Conservation (phyloP, 1,284 basidiomycete species). For the Papiliotrema flavescens region DNA sequence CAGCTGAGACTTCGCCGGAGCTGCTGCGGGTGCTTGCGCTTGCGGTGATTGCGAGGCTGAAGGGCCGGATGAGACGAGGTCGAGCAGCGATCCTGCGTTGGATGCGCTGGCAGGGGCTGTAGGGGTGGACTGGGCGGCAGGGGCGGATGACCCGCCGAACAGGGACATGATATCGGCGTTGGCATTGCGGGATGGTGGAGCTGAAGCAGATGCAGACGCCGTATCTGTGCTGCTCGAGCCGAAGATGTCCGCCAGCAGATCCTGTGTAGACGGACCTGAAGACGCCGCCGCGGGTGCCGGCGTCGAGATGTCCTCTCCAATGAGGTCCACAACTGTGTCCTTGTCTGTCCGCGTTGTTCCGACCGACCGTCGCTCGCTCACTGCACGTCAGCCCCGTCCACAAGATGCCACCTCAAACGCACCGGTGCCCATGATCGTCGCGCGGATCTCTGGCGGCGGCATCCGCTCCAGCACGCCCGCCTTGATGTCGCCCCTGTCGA, state of each 20-base stretch:
- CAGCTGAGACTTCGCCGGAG: slow-evolving; percentile 51
- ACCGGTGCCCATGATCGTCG: slow-evolving; percentile 88
- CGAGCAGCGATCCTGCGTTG: slow-evolving; percentile 29
- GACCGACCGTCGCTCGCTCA: slow-evolving; percentile 87
- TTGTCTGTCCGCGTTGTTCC: slow-evolving; percentile 76
- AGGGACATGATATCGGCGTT: slow-evolving; percentile 90
- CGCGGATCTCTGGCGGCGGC: slow-evolving; percentile 95
- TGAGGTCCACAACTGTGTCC: slow-evolving; percentile 67
- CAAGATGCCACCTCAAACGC: slow-evolving; percentile 36
- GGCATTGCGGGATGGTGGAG: slow-evolving; percentile 53
- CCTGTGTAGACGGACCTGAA: slow-evolving; percentile 69
- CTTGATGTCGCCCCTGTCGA: slow-evolving; percentile 66
- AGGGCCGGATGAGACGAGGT: slow-evolving; percentile 24
- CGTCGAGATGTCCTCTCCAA: slow-evolving; percentile 66
- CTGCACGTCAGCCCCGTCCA: slow-evolving; percentile 47
- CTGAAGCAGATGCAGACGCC: slow-evolving; percentile 36
- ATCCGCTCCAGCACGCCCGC: slow-evolving; percentile 95
- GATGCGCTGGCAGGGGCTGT: slow-evolving; percentile 15
- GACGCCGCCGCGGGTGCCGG: slow-evolving; percentile 37
- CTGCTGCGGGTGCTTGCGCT: slow-evolving; percentile 44
- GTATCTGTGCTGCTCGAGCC: slow-evolving; percentile 54
- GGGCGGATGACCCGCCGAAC: slow-evolving; percentile 58
- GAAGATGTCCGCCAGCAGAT: slow-evolving; percentile 91
- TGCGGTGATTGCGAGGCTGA: slow-evolving; percentile 44
- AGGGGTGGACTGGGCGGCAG: slow-evolving; percentile 26